Base-by-base conservation (phyloP, 345 rosid genomes). In the Melaleuca quinquenervia region DNA sequence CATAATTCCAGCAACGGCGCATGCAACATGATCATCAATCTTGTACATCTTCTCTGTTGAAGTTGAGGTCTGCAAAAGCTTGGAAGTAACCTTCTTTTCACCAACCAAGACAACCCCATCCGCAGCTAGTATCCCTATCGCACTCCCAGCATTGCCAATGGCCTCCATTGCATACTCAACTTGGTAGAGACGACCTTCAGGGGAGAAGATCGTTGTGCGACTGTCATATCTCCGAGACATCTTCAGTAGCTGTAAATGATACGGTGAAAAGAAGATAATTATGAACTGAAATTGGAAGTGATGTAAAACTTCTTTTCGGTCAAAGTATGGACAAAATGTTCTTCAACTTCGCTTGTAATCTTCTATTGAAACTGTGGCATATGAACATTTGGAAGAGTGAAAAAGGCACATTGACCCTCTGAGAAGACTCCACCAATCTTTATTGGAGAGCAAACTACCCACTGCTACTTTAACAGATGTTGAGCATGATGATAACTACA, bases 141-240 rank as follows among this genome's bases (percentile, higher is more conserved):
- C 99, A 88, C 93, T 90, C 36, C 99, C 99, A 3, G 99, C 99
- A 88, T 97, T 96, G 44, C 99, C 99, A 78, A 97, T 97, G 86
- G 98, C 99, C 87, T 97, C 99, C 99, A 97, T 96, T 27, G 99
- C 99, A 83, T 95, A 97, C 90, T 97, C 99, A 20, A 97, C 99
- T 88, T 97, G 99, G 91, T 97, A 97, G 62, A 97, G 98, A 87
- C 99, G 98, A 49, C 98, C 99, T 91, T 97, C 99, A 15, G 99
- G 99, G 60, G 99, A 97, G 93, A 97, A 97, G 89, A 97, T 97
- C 49, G 99, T 97, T 9, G 99, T 97, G 83, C 99, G 98, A 89
- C 99, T 97, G 93, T 97, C 99, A 86, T 95, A 97, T 91, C 99
- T 96, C 83, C 99, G 94, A 89, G 99, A 96, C 98, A 97, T 96